Evolutionary conservation across 768 basidiomycete species (phyloP), one percentile per base, ranked within the genome.

Genomic region (Wakefieldia striispora): DNA sequence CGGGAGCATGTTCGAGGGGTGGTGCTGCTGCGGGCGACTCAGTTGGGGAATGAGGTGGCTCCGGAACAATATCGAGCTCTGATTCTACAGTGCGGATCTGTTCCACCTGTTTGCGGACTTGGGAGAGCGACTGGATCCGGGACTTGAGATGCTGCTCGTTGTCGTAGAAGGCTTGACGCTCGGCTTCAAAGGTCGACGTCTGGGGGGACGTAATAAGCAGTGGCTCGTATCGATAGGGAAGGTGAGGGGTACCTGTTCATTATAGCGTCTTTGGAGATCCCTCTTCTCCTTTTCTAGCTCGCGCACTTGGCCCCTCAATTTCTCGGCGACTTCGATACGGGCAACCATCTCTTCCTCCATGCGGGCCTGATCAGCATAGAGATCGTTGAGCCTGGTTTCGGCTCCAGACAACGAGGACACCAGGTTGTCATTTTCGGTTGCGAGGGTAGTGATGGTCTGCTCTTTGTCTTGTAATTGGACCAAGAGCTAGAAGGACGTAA

Each of bases 121-220:
- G 81, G 7, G 79, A 74, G 34, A 93, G 80, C 8, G 86, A 88
- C 62, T 88, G 85, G 44, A 95, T 92, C 51, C 91, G 88, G 39
- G 88, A 88, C 69, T 92, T 93, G 56, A 94, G 83, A 67, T 93
- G 91, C 64, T 94, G 88, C 61, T 95, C 92, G 61, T 91, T 92
- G 69, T 95, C 92, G 62, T 92, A 92, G 68, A 93, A 89, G 14
- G 91, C 80, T 65, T 94, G 91, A 29, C 93, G 86, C 69, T 95
- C 93, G 8, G 90, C 88, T 62, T 95, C 93, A 63, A 94, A 95
- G 3, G 88, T 87, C 16, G 81, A 73, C n/a, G 84, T 85, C 91
- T 95, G 62, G 29, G 38, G 11, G 47, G 24, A 49, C 29, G 45
- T 50, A 23, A 49, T 58, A 42, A 35, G 33, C 13, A 33, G n/a